Conservation (phyloP, 2,329 filamentous ascomycete species). For the Nothophoma quercina region DNA sequence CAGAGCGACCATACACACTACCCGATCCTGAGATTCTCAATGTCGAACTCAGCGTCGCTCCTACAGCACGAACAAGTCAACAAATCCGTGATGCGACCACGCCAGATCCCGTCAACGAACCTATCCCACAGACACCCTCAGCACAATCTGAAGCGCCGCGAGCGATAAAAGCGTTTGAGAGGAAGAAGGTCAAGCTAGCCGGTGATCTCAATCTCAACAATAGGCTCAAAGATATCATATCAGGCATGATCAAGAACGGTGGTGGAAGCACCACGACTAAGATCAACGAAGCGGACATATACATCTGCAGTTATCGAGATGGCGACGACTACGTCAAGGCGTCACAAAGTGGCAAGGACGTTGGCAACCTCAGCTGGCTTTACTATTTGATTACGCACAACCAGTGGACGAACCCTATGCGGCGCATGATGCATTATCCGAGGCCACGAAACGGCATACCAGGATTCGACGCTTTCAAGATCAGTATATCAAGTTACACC, state of each 20-base stretch:
- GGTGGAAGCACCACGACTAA: constrained; percentile 73
- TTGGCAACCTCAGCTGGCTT: constrained; percentile 93
- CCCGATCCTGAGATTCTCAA: constrained; percentile 83
- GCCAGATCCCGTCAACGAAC: constrained; percentile 39
- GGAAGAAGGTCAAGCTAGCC: constrained; percentile 79
- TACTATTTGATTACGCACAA: constrained; percentile 91
- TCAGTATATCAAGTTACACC: constrained; percentile 95
- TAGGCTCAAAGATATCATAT: constrained; percentile 72
- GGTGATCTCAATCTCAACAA: constrained; percentile 74
- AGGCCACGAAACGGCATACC: constrained; percentile 77
- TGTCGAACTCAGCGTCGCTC: constrained; percentile 34
- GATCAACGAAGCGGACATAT: constrained; percentile 78
- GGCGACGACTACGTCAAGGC: constrained; percentile 80
- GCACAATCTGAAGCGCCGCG: constrained; percentile 34
- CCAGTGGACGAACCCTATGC: constrained; percentile 84
- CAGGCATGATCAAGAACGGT: constrained; percentile 73
- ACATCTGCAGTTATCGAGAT: constrained; percentile 86
- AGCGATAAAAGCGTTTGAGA: constrained; percentile 70
- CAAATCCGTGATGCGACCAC: constrained; percentile 45
- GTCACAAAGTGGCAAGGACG: constrained; percentile 77
- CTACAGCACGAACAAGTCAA: constrained; percentile 57
- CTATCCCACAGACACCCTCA: constrained; percentile 26
- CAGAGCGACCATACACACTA: constrained; percentile 83
- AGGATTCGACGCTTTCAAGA: constrained; percentile 77
- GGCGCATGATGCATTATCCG: constrained; percentile 88